Base-by-base conservation (phyloP, 805 yeast genomes). In the Candida pseudofarinosa region DNA sequence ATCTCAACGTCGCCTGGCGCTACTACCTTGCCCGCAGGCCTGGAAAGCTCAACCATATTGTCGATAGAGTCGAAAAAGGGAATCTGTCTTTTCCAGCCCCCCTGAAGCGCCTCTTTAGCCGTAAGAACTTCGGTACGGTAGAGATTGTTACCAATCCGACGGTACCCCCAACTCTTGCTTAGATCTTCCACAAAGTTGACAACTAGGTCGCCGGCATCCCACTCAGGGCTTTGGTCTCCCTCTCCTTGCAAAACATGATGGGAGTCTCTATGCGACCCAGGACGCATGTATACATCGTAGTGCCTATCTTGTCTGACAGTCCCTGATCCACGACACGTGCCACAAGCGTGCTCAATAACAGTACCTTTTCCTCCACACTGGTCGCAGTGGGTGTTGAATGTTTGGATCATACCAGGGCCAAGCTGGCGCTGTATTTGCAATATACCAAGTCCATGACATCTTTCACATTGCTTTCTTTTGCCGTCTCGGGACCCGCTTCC, bases 401-500 rank as follows among this genome's bases (percentile, higher is more conserved):
- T 85, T 63, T 93, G 98, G 47, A 87, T 69, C 88, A 93, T 87
- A 5, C 90, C 90, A 4, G 95, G 95, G 0, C 88, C 97, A 50
- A 91, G 64, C 59, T 90, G 95, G 45, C 84, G 72, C 39, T 79
- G 74, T 42, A 83, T 76, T 5, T 81, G 59, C 32, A 77, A 63
- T 17, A 83, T 71, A 19, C 99, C 99, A 19, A 67, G 64, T 4
- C 99, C 99, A 10, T 71, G 60, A 69, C 99, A 93, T 39, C 65
- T 67, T 0, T 62, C 49, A 71, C 99, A 93, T 28, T 59, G 63
- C 41, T 81, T 83, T 7, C 71, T 72, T 53, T 80, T 62, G 10
- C 91, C 89, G 62, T 90, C 97, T 37, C 80, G 77, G 1, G 93
- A 81, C 1, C 99, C 99, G 4, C 85, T 71, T 10, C 97, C 99